Evolutionary conservation across 306 rosid species (phyloP).

Genomic region (Gillenia trifoliata): DNA sequence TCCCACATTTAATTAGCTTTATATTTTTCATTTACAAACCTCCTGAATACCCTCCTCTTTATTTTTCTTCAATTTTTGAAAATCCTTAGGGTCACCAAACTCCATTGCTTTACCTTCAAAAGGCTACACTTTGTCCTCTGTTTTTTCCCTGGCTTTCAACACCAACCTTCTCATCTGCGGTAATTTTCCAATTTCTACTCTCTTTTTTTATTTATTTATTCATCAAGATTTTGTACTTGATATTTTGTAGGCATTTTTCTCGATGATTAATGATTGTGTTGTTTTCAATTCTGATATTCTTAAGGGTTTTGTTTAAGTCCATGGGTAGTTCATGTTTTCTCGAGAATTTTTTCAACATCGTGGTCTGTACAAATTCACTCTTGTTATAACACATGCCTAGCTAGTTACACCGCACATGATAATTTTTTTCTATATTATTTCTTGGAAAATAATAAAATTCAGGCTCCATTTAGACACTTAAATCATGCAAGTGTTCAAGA

Average conservation of each 20-base stretch:
- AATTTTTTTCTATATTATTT: no score
- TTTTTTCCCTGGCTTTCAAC: neutral
- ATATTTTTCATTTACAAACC: neutral
- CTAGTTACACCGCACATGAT: no score
- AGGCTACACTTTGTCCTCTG: neutral
- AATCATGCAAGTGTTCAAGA: no score
- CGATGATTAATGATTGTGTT: neutral
- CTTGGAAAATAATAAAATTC: neutral
- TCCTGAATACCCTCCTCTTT: slow-evolving; percentile 1
- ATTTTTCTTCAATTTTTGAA: neutral
- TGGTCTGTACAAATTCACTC: no score
- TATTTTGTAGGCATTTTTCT: neutral
- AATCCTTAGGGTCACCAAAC: neutral
- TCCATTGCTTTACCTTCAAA: neutral
- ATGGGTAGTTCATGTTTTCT: neutral
- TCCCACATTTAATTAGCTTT: neutral
- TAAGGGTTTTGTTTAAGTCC: neutral
- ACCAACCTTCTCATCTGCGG: neutral
- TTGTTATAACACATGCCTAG: no score
- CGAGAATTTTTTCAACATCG: neutral
- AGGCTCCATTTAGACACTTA: neutral
- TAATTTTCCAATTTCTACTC: neutral
- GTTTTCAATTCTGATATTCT: neutral
- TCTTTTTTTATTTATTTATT: neutral
- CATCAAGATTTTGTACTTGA: neutral